These are phyloP conservation scores for Tylopilus plumbeoviolaceoides DNA, from an alignment of 768 basidiomycete genomes.

Conservation along the genomic window DNA sequence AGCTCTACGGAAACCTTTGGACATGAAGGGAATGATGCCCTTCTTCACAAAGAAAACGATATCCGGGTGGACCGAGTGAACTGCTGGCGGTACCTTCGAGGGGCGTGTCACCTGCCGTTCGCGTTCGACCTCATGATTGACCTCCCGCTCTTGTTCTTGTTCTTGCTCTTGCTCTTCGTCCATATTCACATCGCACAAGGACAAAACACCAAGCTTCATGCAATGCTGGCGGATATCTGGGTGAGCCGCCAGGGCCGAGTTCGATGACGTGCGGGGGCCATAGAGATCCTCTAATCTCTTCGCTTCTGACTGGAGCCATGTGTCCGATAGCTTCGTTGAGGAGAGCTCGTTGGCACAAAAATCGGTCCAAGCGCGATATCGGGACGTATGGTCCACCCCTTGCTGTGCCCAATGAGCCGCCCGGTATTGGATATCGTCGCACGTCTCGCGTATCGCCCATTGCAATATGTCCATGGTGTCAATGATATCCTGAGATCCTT, in stretches of 20 bases:
- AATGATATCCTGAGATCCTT: background rate
- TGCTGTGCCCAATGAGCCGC: slow-evolving; percentile 43
- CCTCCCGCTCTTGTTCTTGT: slow-evolving; percentile 29
- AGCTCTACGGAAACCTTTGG: slow-evolving; percentile 21
- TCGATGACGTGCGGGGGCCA: background rate
- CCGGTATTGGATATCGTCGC: slow-evolving; percentile 37
- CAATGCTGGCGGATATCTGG: slow-evolving; percentile 16
- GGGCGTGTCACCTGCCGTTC: slow-evolving; percentile 39
- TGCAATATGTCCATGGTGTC: slow-evolving; percentile 36
- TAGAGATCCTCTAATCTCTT: slow-evolving; percentile 37
- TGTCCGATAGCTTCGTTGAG: background rate
- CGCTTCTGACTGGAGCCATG: slow-evolving; percentile 42
- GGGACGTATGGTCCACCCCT: slow-evolving; percentile 17
- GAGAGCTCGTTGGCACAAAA: slow-evolving; percentile 1
- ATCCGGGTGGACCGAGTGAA: slow-evolving; percentile 20
- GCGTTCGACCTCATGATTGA: slow-evolving; percentile 40
- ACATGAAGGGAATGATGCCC: slow-evolving; percentile 22
- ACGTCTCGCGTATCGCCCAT: slow-evolving; percentile 46
- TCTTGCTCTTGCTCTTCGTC: slow-evolving; percentile 45
- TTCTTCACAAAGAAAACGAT: slow-evolving; percentile 25
- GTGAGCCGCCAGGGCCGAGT: background rate
- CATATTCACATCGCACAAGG: slow-evolving; percentile 21
- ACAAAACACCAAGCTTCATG: slow-evolving; percentile 12
- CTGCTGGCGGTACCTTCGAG: slow-evolving; percentile 17
- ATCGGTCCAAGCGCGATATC: slow-evolving; percentile 16